phyloP scores from a whole-genome alignment of 768 basidiomycete species.

The Lactarius akahatsu region DNA sequence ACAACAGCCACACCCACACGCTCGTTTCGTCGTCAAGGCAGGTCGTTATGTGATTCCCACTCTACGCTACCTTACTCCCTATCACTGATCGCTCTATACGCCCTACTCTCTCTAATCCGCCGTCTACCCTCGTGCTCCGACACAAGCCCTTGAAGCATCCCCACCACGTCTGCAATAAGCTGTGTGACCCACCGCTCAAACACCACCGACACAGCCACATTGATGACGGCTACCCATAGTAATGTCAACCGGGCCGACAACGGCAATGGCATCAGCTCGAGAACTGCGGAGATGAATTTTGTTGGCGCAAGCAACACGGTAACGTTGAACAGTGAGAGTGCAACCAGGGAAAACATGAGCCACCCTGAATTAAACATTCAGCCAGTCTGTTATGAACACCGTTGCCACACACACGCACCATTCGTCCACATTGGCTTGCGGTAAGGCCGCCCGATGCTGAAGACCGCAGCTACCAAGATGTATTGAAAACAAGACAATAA shows the following conservation, averaged over 20 bases:
- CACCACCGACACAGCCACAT: constrained; percentile 65
- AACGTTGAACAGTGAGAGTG: constrained; percentile 70
- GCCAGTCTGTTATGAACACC: not conserved
- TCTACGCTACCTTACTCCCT: constrained; percentile 49
- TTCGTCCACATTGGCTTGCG: constrained; percentile 95
- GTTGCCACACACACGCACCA: constrained; percentile 46
- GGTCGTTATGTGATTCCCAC: not conserved
- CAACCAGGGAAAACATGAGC: constrained; percentile 74
- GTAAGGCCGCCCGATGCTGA: constrained; percentile 97
- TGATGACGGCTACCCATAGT: constrained; percentile 62
- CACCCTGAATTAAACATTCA: constrained; percentile 49
- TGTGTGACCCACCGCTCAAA: constrained; percentile 80
- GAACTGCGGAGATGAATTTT: constrained; percentile 50
- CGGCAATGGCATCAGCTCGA: constrained; percentile 79
- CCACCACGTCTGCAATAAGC: constrained; percentile 55
- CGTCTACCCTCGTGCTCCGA: constrained; percentile 40
- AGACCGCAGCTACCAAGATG: constrained; percentile 93
- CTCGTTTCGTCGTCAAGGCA: not conserved
- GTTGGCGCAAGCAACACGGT: constrained; percentile 77
- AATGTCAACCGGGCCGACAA: constrained; percentile 65
- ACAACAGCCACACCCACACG: not conserved
- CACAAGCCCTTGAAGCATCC: constrained; percentile 43
- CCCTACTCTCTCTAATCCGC: constrained; percentile 62
- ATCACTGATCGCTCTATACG: constrained; percentile 79
- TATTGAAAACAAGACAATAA: constrained; percentile 98